Evolutionary conservation across 2,329 filamentous ascomycete genomes (phyloP), one percentile per base, ranked within the genome.

Genomic region (Akanthomyces muscarius): DNA sequence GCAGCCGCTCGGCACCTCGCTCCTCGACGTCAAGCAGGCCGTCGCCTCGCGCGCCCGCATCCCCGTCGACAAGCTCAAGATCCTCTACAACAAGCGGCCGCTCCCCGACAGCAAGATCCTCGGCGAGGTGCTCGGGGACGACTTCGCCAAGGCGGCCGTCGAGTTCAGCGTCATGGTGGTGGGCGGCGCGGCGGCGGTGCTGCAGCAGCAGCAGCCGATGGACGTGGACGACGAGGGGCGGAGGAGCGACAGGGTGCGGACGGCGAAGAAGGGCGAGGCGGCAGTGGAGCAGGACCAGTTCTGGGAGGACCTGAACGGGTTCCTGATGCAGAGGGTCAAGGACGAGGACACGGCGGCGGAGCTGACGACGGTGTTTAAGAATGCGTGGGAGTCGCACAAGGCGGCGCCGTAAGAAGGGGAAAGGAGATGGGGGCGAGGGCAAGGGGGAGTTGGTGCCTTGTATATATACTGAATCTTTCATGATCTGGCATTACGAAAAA

Each of bases 151-250:
- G 0, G 70, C 57, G 28, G 23, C 62, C 25, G 80, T 94, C 0
- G 92, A 97, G 74, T 88, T 98, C 66, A 86, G 86, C 1, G 84
- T 97, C 62, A 98, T 98, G 92, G 83, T 97, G 23, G 86, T 97
- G 72, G 90, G 89, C 3, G 92, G 91, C 25, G 77, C 79, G 14
- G 78, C 79, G 44, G 79, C 78, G 0, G 78, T 78, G 53, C 73
- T 76, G 61, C 77, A 50, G 63, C 73, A 76, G 61, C 77, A 50
- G 63, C 73, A 76, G 67, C 66, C 69, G n/a, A 70, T 63, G 11
- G 73, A 76, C 55, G 78, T 73, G 41, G 56, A 66, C 18, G 66
- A 67, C 4, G 65, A 68, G 16, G 64, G 62, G 4, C 61, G 65
- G 52, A 62, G 70, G 8, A 67, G 23, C 5, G 48, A 14, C 10